Conservation (phyloP, 768 basidiomycete species). For the Ephemerocybe angulata region DNA sequence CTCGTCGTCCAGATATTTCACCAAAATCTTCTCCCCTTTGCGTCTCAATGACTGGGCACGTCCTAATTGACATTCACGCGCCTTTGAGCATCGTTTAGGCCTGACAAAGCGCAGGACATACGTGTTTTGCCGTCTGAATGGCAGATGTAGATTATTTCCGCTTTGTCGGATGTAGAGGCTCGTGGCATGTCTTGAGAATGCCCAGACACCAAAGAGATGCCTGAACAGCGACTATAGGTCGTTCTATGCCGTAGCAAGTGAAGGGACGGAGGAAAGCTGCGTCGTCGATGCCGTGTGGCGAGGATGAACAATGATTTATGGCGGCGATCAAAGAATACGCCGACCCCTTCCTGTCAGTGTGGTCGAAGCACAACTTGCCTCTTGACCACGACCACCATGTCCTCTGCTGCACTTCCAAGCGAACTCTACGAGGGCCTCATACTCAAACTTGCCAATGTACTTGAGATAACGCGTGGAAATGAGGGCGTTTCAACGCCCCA, state of each 20-base stretch:
- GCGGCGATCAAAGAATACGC: not conserved
- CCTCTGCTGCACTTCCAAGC: constrained; percentile 38
- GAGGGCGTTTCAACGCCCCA: constrained; percentile 53
- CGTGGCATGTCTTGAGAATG: too few relatives aligned
- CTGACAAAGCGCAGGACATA: not conserved
- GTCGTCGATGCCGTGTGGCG: not conserved
- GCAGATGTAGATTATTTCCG: too few relatives aligned
- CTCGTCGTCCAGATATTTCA: not conserved
- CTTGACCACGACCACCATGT: constrained; percentile 18
- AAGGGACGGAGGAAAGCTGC: too few relatives aligned
- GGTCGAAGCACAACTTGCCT: not conserved
- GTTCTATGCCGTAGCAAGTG: too few relatives aligned
- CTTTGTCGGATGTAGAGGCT: too few relatives aligned
- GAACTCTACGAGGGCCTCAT: constrained; percentile 55
- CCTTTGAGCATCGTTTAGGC: not conserved
- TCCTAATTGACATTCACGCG: not conserved
- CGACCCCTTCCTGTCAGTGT: not conserved
- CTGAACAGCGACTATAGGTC: too few relatives aligned
- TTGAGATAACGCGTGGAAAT: constrained; percentile 56
- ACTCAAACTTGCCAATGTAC: constrained; percentile 54
- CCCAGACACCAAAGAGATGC: too few relatives aligned
- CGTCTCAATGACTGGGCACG: not conserved
- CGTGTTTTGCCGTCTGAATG: not conserved
- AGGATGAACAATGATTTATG: not conserved
- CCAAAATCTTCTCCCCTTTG: not conserved